phyloP scores from a whole-genome alignment of 495 filamentous ascomycete species.

The Neurospora sp. region DNA sequence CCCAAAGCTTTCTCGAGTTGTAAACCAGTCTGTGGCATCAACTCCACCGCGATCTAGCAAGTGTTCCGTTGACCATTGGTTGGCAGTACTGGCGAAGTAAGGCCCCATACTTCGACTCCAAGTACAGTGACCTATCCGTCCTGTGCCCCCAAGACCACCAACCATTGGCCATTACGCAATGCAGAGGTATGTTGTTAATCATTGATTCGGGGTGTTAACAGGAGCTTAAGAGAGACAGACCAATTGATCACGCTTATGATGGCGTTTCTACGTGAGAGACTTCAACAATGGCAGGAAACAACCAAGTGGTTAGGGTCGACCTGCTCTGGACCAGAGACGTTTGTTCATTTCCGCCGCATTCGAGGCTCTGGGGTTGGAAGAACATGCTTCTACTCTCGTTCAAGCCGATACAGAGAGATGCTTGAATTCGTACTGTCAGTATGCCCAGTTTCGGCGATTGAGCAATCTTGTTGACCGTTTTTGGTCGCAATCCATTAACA shows the following conservation, averaged over 20 bases:
- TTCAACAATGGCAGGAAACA: neutral
- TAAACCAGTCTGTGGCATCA: neutral
- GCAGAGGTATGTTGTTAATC: neutral
- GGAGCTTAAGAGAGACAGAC: neutral
- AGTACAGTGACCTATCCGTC: neutral
- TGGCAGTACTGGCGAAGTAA: neutral
- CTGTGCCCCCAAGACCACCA: neutral
- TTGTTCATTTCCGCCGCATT: neutral
- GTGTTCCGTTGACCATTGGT: neutral
- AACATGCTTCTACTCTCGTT: neutral
- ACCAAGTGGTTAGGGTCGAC: neutral
- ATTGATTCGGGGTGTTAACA: neutral
- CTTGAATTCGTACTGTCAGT: neutral
- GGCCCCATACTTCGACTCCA: neutral
- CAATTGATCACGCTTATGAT: neutral
- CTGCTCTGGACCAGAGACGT: neutral
- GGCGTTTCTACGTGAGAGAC: neutral
- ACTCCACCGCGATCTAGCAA: neutral
- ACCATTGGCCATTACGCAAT: neutral
- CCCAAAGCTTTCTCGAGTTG: neutral
- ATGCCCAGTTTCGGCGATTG: neutral
- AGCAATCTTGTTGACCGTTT: neutral
- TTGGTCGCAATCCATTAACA: neutral
- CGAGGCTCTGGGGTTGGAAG: neutral
- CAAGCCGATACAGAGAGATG: neutral